These are phyloP conservation scores for Perilla frutescens DNA, from an alignment of 257 asterid genomes.

Conservation along the genomic window DNA sequence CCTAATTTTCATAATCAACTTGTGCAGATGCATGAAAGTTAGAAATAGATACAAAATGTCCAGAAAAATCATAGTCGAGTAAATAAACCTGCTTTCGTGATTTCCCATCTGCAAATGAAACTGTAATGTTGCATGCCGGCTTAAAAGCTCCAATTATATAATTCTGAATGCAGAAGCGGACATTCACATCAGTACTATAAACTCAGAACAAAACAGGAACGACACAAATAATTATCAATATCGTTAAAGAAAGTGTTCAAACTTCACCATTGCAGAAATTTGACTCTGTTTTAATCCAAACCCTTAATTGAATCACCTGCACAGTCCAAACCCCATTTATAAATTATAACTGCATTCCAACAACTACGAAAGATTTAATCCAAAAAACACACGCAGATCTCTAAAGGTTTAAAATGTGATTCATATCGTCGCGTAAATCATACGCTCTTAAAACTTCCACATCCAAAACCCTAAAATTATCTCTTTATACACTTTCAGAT, in stretches of 20 bases:
- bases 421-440: background rate
- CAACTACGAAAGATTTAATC: slow-evolving; percentile 26
- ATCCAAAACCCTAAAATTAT: slow-evolving; percentile 29
- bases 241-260: background rate
- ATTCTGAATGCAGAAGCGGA: slow-evolving; percentile 53
- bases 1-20: background rate
- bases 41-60: background rate
- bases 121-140: slow-evolving; percentile 75
- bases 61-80: background rate
- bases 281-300: slow-evolving; percentile 32
- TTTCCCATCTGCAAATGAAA: slow-evolving; percentile 75
- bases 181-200: slow-evolving; percentile 10
- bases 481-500: slow-evolving; percentile 16
- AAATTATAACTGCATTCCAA: slow-evolving; percentile 22
- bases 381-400: background rate
- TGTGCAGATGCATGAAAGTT: background rate
- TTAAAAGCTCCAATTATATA: slow-evolving; percentile 84
- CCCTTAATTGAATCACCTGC: slow-evolving; percentile 38
- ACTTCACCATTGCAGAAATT: slow-evolving; percentile 42
- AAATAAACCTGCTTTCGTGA: slow-evolving; percentile 72
- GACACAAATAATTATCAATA: background rate
- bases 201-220: background rate
- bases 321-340: slow-evolving; percentile 26
- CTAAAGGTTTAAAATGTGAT: slow-evolving; percentile 18
- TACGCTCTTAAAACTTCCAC: background rate